phyloP scores from a whole-genome alignment of 192 early-diverging fungal genomes.

The Funneliformis mosseae region DNA sequence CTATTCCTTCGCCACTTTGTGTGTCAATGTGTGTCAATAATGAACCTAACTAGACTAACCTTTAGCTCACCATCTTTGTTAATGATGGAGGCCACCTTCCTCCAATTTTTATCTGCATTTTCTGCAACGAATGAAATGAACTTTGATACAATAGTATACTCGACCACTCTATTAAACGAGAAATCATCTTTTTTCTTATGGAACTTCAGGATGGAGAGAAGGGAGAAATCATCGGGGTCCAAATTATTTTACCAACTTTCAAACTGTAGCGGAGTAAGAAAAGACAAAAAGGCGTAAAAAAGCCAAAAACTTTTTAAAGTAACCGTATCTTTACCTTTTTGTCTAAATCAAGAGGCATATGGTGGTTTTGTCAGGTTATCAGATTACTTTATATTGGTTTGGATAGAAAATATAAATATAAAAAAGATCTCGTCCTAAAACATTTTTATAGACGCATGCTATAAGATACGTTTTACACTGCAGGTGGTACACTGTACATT shows the following conservation, averaged over 20 bases:
- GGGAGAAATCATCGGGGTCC: constrained; percentile 11
- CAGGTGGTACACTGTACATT: no score
- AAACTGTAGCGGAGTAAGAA: background rate
- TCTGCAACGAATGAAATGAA: constrained; percentile 19
- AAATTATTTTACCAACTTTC: constrained; percentile 16
- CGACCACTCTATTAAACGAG: constrained; percentile 3
- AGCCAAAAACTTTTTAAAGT: no score
- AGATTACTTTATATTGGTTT: no score
- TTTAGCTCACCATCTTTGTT: constrained; percentile 17
- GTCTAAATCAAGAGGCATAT: no score
- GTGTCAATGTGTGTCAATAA: no score
- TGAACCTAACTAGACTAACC: background rate
- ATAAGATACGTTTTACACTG: no score
- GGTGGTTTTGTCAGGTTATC: no score
- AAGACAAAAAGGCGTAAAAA: no score
- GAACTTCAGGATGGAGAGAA: constrained; percentile 20
- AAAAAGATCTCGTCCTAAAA: no score
- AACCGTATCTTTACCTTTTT: no score
- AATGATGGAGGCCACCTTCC: constrained; percentile 12
- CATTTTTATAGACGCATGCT: no score
- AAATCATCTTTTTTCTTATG: constrained; percentile 14
- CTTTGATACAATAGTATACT: constrained; percentile 22
- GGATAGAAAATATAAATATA: no score
- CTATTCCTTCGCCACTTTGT: constrained; percentile 16
- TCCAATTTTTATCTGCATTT: constrained; percentile 22